phyloP scores from a whole-genome alignment of 768 basidiomycete species.

The Tulasnella sp. region DNA sequence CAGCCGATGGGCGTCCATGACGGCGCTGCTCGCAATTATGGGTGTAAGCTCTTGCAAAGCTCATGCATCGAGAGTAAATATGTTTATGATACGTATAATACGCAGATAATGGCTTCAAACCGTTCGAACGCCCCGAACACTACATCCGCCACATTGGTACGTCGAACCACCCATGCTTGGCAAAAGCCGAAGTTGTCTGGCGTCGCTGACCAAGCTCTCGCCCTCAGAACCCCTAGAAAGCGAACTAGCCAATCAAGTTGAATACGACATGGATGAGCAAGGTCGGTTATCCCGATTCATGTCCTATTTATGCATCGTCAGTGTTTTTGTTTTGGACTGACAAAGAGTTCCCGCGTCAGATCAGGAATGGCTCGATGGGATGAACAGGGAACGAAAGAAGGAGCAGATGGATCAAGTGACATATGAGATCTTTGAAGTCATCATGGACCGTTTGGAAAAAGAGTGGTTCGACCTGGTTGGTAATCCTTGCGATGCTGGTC shows the following conservation, averaged over 20 bases:
- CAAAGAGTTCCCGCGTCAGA: conserved; percentile 47
- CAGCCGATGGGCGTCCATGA: conserved; percentile 64
- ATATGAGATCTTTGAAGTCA: conserved; percentile 87
- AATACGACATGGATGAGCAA: conserved; percentile 99
- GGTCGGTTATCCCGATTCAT: conserved; percentile 47
- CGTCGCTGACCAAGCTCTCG: neutral
- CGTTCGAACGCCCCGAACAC: conserved; percentile 72
- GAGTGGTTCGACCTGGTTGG: conserved; percentile 95
- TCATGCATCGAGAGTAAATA: neutral
- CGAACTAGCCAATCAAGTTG: conserved; percentile 88
- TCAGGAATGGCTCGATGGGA: conserved; percentile 86
- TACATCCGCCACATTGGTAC: conserved; percentile 89
- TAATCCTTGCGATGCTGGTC: conserved; percentile 8
- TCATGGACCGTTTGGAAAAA: conserved; percentile 98
- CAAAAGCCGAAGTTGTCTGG: neutral
- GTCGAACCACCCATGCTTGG: conserved; percentile 33
- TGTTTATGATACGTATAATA: conserved; percentile 34
- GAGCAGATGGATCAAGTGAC: conserved; percentile 66
- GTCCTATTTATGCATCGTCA: neutral
- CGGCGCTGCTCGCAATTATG: conserved; percentile 60
- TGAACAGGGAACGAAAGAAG: conserved; percentile 79
- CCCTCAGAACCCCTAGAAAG: conserved; percentile 80
- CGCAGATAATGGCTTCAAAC: conserved; percentile 62
- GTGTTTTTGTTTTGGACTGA: conserved; percentile 21
- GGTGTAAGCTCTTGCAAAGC: conserved; percentile 52